Evolutionary conservation across 305 asterid species (phyloP).

Genomic region (Fraxinus floribunda): DNA sequence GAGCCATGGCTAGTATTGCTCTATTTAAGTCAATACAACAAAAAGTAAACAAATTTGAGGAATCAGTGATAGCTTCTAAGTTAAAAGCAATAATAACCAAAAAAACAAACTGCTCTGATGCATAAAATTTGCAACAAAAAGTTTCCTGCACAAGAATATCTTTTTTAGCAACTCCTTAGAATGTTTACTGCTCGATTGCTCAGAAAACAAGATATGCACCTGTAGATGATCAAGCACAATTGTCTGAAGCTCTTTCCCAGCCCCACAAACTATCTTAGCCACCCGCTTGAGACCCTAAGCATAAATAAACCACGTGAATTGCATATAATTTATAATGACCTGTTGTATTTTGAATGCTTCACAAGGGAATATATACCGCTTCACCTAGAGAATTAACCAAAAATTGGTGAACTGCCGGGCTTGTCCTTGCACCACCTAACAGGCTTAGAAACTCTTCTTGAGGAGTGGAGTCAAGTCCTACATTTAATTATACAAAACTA

Average conservation of each 20-base stretch:
- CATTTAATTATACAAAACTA: slow-evolving; percentile 28
- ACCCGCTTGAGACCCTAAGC: slow-evolving; percentile 81
- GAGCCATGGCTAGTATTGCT: background rate
- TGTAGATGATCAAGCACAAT: slow-evolving; percentile 79
- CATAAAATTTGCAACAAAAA: slow-evolving; percentile 14
- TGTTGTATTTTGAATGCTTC: slow-evolving; percentile 9
- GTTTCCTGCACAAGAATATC: background rate
- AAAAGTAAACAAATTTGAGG: background rate
- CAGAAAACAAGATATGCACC: slow-evolving; percentile 39
- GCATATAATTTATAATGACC: slow-evolving; percentile 23
- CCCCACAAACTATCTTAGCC: slow-evolving; percentile 71
- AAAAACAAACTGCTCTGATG: background rate
- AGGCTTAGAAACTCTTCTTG: slow-evolving; percentile 89
- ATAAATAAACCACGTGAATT: slow-evolving; percentile 28
- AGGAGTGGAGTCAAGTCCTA: slow-evolving; percentile 86
- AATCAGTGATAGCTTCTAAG: slow-evolving; percentile 2
- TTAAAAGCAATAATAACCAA: slow-evolving; percentile 1
- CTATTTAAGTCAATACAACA: background rate
- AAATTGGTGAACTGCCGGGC: slow-evolving; percentile 95
- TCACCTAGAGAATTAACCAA: slow-evolving; percentile 93
- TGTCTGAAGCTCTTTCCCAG: slow-evolving; percentile 90
- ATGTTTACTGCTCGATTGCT: background rate
- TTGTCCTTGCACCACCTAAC: slow-evolving; percentile 93
- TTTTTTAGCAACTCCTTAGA: slow-evolving; percentile 9
- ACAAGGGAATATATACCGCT: slow-evolving; percentile 55